A percentile compares a stretch with the other conserved stretches of the same genome.
phyloP scores from a whole-genome alignment of 495 filamentous ascomycete species.

The Penicillium bialowiezense region DNA sequence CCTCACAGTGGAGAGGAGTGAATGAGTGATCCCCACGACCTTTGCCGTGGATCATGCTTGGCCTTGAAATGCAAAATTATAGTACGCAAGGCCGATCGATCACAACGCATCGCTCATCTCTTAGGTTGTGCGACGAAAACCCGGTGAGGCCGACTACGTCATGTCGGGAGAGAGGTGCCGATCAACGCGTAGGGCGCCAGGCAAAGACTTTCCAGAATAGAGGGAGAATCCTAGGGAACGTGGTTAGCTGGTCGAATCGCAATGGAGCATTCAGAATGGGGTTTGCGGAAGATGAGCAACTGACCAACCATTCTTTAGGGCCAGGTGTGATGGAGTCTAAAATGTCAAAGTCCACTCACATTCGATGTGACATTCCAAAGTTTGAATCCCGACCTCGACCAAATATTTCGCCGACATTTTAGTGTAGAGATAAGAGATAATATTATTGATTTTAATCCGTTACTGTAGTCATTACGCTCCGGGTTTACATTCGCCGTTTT shows the following conservation, averaged over 20 bases:
- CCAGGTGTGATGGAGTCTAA: neutral
- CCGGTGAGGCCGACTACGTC: constrained; percentile 16
- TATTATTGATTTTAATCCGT: too few species aligned
- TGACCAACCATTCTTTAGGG: neutral
- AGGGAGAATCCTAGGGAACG: neutral
- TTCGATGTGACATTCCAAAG: too few species aligned
- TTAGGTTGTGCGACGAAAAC: neutral
- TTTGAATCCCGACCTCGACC: too few species aligned
- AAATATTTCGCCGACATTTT: too few species aligned
- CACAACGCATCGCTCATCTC: too few species aligned
- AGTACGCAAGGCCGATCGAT: neutral
- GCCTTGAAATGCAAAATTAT: neutral
- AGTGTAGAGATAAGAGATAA: too few species aligned
- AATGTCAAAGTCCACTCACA: neutral
- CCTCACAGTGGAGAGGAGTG: too few species aligned
- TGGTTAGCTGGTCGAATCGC: neutral
- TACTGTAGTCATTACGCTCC: too few species aligned
- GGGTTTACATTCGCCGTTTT: too few species aligned
- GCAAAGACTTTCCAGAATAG: neutral
- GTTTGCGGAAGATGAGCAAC: neutral
- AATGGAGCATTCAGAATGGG: neutral
- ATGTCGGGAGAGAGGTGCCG: constrained; percentile 23
- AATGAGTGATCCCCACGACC: neutral
- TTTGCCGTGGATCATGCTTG: neutral
- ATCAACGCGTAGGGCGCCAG: constrained; percentile 3